A percentile compares a stretch with the other conserved stretches of the same genome.
Conservation (phyloP, 2,329 filamentous ascomycete genomes). For the Colletotrichum sp. region DNA sequence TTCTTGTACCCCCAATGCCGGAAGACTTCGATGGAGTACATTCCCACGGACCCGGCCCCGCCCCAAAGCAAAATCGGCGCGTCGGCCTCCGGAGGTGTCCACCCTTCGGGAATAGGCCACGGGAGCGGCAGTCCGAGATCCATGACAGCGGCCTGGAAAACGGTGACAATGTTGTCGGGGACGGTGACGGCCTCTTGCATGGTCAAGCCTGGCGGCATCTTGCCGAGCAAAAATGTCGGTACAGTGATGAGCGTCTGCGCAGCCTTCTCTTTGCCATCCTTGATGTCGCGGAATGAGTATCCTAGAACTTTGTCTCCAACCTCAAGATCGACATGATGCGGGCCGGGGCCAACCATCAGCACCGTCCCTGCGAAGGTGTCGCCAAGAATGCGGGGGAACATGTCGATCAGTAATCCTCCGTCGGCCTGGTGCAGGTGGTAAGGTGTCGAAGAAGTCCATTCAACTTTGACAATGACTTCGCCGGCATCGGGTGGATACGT, state of each 20-base stretch:
- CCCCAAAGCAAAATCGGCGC: slow-evolving; percentile 56
- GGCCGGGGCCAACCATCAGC: slow-evolving; percentile 49
- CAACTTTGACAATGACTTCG: slow-evolving; percentile 58
- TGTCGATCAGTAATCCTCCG: slow-evolving; percentile 57
- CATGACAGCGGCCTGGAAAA: slow-evolving; percentile 55
- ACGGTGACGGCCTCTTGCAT: slow-evolving; percentile 55
- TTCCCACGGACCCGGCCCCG: slow-evolving; percentile 56
- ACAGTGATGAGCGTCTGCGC: slow-evolving; percentile 61
- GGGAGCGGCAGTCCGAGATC: slow-evolving; percentile 60
- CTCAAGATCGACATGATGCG: slow-evolving; percentile 36
- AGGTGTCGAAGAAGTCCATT: slow-evolving; percentile 66
- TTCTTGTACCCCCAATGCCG: slow-evolving; percentile 56
- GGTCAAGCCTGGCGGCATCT: slow-evolving; percentile 44
- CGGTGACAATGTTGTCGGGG: slow-evolving; percentile 63
- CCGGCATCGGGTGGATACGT: slow-evolving; percentile 39
- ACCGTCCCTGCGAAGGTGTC: slow-evolving; percentile 58
- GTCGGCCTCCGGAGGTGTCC: slow-evolving; percentile 37
- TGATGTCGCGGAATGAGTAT: slow-evolving; percentile 50
- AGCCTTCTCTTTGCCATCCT: slow-evolving; percentile 52
- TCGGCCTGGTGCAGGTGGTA: slow-evolving; percentile 67
- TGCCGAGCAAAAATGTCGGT: slow-evolving; percentile 52
- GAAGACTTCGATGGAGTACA: slow-evolving; percentile 54
- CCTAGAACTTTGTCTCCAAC: slow-evolving; percentile 62
- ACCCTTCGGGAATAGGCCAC: slow-evolving; percentile 57
- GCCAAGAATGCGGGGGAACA: slow-evolving; percentile 54